These are phyloP conservation scores for Nemania sp. DNA, from an alignment of 2,329 filamentous ascomycete species.

Conservation along the genomic window DNA sequence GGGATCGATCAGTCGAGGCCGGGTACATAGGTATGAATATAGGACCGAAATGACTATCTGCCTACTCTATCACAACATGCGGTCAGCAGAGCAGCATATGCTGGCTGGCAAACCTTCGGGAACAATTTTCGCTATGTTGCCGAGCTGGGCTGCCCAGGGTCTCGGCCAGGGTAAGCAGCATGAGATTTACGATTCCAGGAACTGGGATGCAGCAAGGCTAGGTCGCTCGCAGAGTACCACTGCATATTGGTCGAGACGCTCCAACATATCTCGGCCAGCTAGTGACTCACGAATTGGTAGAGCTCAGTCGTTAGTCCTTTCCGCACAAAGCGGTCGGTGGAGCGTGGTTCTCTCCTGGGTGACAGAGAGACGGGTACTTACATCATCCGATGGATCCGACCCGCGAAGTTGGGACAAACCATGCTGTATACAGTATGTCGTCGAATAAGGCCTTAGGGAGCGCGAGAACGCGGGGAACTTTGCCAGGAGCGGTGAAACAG, in stretches of 20 bases:
- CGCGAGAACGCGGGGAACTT: no score
- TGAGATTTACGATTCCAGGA: conserved; percentile 8
- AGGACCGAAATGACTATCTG: not conserved
- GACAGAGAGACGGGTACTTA: not conserved
- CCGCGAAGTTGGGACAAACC: not conserved
- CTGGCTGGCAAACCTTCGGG: conserved; percentile 2
- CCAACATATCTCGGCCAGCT: no score
- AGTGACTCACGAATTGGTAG: no score
- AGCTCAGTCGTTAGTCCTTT: no score
- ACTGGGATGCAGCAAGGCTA: conserved; percentile 1
- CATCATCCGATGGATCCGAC: not conserved
- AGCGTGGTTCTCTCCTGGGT: no score
- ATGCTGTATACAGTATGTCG: no score
- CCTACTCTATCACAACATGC: conserved; percentile 14
- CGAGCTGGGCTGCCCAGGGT: not conserved
- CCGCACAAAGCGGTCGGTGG: no score
- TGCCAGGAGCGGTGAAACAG: not conserved
- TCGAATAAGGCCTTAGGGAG: no score
- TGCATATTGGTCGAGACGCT: no score
- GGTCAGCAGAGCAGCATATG: conserved; percentile 21
- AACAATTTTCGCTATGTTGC: not conserved
- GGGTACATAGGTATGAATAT: conserved; percentile 2
- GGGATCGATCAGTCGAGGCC: conserved; percentile 1
- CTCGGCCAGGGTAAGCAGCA: conserved; percentile 7
- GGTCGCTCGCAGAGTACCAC: not conserved